These are phyloP conservation scores for Geoglossum cookeanum DNA, from an alignment of 2,329 filamentous ascomycete species.

Conservation along the genomic window DNA sequence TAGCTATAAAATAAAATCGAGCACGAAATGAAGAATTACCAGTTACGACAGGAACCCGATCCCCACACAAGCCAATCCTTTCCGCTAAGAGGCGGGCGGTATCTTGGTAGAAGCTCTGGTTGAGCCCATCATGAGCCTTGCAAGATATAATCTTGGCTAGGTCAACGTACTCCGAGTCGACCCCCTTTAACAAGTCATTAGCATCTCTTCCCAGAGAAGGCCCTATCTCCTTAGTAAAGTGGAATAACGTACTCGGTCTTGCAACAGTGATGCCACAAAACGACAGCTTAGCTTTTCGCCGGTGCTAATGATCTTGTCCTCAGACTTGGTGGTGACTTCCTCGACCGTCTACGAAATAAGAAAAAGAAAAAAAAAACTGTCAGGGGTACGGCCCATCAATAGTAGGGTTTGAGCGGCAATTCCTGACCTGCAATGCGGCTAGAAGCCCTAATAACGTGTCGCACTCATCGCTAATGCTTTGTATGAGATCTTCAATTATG, in stretches of 20 bases:
- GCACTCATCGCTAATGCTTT: slow-evolving; percentile 61
- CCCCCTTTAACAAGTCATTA: slow-evolving; percentile 31
- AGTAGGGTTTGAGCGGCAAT: slow-evolving; percentile 29
- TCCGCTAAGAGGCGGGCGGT: slow-evolving; percentile 41
- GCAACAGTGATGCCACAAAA: slow-evolving; percentile 71
- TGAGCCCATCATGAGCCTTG: slow-evolving; percentile 35
- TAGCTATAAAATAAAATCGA: slow-evolving; percentile 21
- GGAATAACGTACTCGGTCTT: slow-evolving; percentile 41
- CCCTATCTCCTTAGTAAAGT: slow-evolving; percentile 7
- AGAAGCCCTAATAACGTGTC: slow-evolving; percentile 58
- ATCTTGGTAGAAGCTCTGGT: slow-evolving; percentile 49
- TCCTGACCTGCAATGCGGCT: slow-evolving; percentile 35
- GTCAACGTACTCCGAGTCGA: slow-evolving; percentile 80
- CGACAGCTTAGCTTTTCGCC: slow-evolving; percentile 91
- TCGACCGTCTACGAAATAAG: slow-evolving; percentile 21
- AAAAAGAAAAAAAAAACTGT: background rate
- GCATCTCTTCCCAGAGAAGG: slow-evolving; percentile 6
- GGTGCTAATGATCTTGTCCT: slow-evolving; percentile 80
- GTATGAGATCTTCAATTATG: slow-evolving; percentile 34
- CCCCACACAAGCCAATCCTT: slow-evolving; percentile 41
- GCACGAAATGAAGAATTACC: slow-evolving; percentile 15
- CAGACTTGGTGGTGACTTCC: slow-evolving; percentile 59
- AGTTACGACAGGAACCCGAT: slow-evolving; percentile 5
- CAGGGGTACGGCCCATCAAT: slow-evolving; percentile 22
- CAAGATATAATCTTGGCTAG: slow-evolving; percentile 64